Conservation (phyloP, 2,329 filamentous ascomycete species). For the Penicillium oxalicum region DNA sequence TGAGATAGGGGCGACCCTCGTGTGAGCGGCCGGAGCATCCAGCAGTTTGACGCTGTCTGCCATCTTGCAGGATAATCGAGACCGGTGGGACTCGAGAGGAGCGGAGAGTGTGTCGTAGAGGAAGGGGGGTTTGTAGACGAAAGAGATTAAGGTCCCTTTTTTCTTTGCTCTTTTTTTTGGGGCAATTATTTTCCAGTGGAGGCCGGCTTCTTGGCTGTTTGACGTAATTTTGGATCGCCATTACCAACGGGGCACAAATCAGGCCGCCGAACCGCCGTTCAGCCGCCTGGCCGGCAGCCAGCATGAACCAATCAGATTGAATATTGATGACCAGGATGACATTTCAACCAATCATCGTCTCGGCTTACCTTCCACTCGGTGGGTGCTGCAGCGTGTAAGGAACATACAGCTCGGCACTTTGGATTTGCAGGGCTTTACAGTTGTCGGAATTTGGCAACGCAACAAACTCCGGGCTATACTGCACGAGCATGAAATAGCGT, state of each 20-base stretch:
- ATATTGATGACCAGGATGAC: neutral
- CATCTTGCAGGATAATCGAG: constrained; percentile 22
- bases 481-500: too few relatives aligned
- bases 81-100: neutral
- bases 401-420: constrained; percentile 5
- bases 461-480: constrained; percentile 1
- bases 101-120: constrained; percentile 5
- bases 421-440: neutral
- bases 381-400: constrained; percentile 10
- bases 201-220: constrained; percentile 12
- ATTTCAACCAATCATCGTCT: constrained; percentile 25
- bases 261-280: constrained; percentile 27
- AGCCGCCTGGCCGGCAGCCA: constrained; percentile 12
- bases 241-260: constrained; percentile 30
- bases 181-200: neutral
- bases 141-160: constrained; percentile 7
- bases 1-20: constrained; percentile 14
- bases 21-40: constrained; percentile 20
- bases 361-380: constrained; percentile 20
- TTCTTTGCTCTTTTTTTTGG: constrained; percentile 2
- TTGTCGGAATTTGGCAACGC: neutral
- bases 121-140: constrained; percentile 1
- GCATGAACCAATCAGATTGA: constrained; percentile 3
- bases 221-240: constrained; percentile 20
- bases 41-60: constrained; percentile 30